Conservation (phyloP, 352 stramenopile genomes). For the Aphanomyces euteiches region DNA sequence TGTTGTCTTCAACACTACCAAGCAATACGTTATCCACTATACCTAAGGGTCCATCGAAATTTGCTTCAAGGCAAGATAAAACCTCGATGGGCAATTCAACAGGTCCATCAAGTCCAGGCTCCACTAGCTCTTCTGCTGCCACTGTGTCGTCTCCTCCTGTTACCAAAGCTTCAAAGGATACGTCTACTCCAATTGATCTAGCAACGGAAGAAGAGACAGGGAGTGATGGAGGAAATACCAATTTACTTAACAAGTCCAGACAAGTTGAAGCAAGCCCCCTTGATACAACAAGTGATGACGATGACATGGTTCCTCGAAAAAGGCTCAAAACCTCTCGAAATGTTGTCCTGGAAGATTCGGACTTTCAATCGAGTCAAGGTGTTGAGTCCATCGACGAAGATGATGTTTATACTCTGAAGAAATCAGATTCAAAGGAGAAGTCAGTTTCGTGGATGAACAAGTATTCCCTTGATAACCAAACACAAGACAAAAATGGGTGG, state of each 20-base stretch:
- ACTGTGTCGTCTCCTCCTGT: constrained; percentile 37
- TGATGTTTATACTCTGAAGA: constrained; percentile 52
- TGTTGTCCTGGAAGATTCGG: constrained; percentile 34
- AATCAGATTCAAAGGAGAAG: constrained; percentile 1
- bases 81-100: too few relatives aligned
- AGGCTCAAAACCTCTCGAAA: constrained; percentile 21
- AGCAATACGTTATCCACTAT: too few relatives aligned
- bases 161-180: constrained; percentile 27
- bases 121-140: constrained; percentile 28
- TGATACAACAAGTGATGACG: constrained; percentile 16
- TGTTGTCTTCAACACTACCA: too few relatives aligned
- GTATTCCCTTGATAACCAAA: background rate
- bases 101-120: too few relatives aligned
- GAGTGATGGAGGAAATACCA: constrained; percentile 39
- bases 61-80: too few relatives aligned
- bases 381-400: constrained; percentile 41
- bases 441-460: constrained; percentile 13
- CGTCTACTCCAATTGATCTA: background rate
- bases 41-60: too few relatives aligned
- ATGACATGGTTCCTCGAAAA: constrained; percentile 13
- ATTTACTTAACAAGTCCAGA: constrained; percentile 37
- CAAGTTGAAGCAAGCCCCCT: constrained; percentile 1
- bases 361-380: constrained; percentile 33
- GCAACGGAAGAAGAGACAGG: background rate
- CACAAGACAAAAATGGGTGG: constrained; percentile 17